Conservation (phyloP, 257 asterid genomes). For the Fraxinus americana region DNA sequence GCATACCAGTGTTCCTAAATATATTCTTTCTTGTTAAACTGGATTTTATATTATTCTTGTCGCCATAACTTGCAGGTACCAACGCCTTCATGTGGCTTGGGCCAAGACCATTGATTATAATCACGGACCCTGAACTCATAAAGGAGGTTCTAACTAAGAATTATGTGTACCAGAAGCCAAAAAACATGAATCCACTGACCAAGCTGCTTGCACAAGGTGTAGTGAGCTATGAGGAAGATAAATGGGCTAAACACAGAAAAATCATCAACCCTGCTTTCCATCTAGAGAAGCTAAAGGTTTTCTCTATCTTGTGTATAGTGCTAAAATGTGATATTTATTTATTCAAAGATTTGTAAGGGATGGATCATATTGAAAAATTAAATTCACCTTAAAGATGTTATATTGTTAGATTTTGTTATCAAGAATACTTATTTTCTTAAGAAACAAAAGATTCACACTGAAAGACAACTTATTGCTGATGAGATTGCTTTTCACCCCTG, state of each 20-base stretch:
- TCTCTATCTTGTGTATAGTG: not conserved
- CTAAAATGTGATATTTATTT: not conserved
- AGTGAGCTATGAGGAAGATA: constrained; percentile 36
- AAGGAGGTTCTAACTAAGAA: constrained; percentile 46
- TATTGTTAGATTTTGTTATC: not conserved
- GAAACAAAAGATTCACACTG: not conserved
- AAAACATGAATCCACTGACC: constrained; percentile 36
- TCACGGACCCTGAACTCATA: constrained; percentile 47
- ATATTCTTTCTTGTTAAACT: not conserved
- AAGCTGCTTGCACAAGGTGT: constrained; percentile 44
- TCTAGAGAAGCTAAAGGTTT: constrained; percentile 53
- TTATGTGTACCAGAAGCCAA: constrained; percentile 33
- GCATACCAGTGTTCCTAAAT: not conserved
- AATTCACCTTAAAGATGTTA: not conserved
- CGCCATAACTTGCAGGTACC: constrained; percentile 39
- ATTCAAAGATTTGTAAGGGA: not conserved
- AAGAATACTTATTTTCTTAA: not conserved
- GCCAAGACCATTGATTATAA: constrained; percentile 39
- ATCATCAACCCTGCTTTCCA: constrained; percentile 69
- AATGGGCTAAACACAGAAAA: constrained; percentile 67
- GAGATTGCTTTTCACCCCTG: not conserved
- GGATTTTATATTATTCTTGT: not conserved
- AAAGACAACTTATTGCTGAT: not conserved
- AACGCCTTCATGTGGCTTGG: constrained; percentile 56
- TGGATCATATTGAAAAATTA: not conserved